Evolutionary conservation across 1,284 basidiomycete genomes (phyloP), one percentile per base, ranked within the genome.

Genomic region (Cutaneotrichosporon arboriforme): DNA sequence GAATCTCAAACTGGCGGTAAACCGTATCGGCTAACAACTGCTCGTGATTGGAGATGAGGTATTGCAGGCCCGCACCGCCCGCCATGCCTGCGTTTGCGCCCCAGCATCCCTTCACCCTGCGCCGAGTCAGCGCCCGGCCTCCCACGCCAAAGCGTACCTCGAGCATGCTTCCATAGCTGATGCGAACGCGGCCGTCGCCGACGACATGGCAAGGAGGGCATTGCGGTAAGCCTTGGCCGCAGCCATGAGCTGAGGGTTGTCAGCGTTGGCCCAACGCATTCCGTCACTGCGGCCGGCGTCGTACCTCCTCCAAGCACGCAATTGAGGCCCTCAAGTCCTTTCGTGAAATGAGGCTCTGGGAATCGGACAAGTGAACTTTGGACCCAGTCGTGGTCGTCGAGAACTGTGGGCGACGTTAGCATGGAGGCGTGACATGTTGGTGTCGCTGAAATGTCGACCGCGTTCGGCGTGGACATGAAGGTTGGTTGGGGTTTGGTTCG

Each of bases 1-100:
- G 92, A 65, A 86, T 87, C 76, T 94, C 90, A 59, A 96, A 91
- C 51, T 85, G 88, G 64, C 87, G 87, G 74, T 92, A 90, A 42
- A 94, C 79, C 4, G 86, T 84, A 66, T 91, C 89, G 31, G 88
- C 84, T 66, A 96, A 77, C 50, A 96, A 83, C 71, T 91, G 89
- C 80, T 88, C 90, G 65, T 94, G 90, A 73, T 94, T 94, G 51
- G 87, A 85, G 66, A 94, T 86, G 60, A 97, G 81, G 73, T 91
- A 89, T 72, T 96, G 90, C 47, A 96, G 77, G 2, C 92, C 92
- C 15, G 87, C 84, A n/a, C 87, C 84, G 33, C 70, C 72, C 5
- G 87, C 88, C 67, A 91, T 84, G 7, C 61, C 67, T 42, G 68
- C 65, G 42, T 72, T 70, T 13, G 70, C 65, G 7, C 64, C 56